These are phyloP conservation scores for Aristolochia californica DNA, from an alignment of 164 flowering plant species.

Conservation along the genomic window DNA sequence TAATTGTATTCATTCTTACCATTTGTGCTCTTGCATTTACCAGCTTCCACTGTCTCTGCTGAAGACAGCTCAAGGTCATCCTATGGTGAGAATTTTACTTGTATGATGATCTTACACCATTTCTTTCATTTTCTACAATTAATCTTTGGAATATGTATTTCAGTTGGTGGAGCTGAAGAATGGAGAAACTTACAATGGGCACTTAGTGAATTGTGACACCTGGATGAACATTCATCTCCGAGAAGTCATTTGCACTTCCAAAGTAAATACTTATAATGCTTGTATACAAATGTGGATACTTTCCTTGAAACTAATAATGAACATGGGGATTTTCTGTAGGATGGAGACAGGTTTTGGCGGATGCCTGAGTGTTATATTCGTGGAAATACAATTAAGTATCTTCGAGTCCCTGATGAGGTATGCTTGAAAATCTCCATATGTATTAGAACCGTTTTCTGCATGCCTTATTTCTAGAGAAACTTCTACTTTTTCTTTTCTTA, in stretches of 20 bases:
- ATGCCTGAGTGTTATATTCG: slow-evolving; percentile 98
- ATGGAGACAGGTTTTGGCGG: slow-evolving; percentile 96
- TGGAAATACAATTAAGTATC: slow-evolving; percentile 96
- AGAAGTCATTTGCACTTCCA: slow-evolving; percentile 95
- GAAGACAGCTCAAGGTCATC: slow-evolving; percentile 93
- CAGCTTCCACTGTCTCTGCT: slow-evolving; percentile 91
- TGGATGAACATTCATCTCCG: slow-evolving; percentile 99
- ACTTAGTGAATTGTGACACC: slow-evolving; percentile 96
- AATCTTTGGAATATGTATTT: not conserved
- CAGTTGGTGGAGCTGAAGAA: slow-evolving; percentile 94
- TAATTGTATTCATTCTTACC: too few relatives aligned
- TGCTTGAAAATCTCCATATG: not conserved
- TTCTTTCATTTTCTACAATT: not conserved
- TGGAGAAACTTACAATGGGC: slow-evolving; percentile 97
- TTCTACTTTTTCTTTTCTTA: not conserved
- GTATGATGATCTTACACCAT: not conserved
- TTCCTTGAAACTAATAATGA: not conserved
- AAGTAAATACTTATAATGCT: slow-evolving; percentile 29
- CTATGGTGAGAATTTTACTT: slow-evolving; percentile 50
- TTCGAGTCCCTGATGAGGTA: slow-evolving; percentile 99
- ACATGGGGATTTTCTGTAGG: slow-evolving; percentile 27
- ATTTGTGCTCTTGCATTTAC: slow-evolving; percentile 1
- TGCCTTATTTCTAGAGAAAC: not conserved
- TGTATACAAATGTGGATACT: not conserved
- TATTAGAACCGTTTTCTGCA: not conserved